A percentile compares a stretch with the other conserved stretches of the same genome.
phyloP scores from a whole-genome alignment of 371 early-diverging fungal species.

The Nosema granulosis region DNA sequence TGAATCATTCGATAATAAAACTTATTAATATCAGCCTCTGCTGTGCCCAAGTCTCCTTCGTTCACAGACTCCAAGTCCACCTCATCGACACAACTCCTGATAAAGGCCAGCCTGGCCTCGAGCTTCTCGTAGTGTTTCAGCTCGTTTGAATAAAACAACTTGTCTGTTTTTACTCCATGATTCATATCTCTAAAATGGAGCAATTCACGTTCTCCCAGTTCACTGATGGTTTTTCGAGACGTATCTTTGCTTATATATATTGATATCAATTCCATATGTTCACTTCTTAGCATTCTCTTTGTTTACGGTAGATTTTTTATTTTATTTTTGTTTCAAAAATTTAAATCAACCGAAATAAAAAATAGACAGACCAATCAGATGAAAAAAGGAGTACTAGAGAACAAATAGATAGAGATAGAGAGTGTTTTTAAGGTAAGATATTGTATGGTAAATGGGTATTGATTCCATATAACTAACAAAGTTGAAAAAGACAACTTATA shows the following conservation, averaged over 20 bases:
- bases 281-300: constrained; percentile 62
- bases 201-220: constrained; percentile 57
- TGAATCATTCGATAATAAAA: constrained; percentile 57
- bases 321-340: constrained; percentile 30
- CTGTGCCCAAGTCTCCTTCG: constrained; percentile 35
- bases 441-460: no score
- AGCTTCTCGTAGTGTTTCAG: constrained; percentile 57
- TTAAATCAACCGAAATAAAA: constrained; percentile 12
- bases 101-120: constrained; percentile 43
- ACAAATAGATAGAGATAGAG: no score
- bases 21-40: constrained; percentile 60
- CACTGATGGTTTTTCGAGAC: constrained; percentile 53
- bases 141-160: constrained; percentile 47
- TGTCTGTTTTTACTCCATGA: constrained; percentile 18
- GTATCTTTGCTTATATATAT: constrained; percentile 65
- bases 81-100: constrained; percentile 45
- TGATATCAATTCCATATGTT: constrained; percentile 58
- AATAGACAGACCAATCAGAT: no score
- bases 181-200: constrained; percentile 58
- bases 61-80: constrained; percentile 28
- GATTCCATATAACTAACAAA: no score
- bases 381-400: no score
- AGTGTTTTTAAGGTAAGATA: no score
- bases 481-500: no score
- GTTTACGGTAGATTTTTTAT: constrained; percentile 40